A percentile compares a stretch with the other conserved stretches of the same genome.
Evolutionary conservation across 73 alveolate genomes (phyloP).

Genomic region (Paramecium sexaurelia): DNA sequence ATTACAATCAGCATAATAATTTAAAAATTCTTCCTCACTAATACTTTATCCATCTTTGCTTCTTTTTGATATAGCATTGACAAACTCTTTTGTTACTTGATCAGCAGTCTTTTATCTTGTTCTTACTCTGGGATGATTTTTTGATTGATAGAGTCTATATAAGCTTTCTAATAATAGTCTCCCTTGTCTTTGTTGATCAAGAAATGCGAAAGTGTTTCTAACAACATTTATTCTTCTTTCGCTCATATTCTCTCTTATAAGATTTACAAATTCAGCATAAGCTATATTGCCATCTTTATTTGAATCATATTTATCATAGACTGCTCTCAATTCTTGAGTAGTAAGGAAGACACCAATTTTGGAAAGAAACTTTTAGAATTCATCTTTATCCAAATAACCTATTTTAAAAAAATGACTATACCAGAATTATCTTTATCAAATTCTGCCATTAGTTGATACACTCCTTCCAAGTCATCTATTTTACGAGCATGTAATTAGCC

Average conservation of each 20-base stretch:
- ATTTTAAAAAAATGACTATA: not conserved
- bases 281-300: slow-evolving; percentile 81
- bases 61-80: slow-evolving; percentile 71
- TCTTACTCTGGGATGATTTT: slow-evolving; percentile 87
- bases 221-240: slow-evolving; percentile 80
- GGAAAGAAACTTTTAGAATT: slow-evolving; percentile 79
- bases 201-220: slow-evolving; percentile 75
- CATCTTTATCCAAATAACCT: slow-evolving; percentile 76
- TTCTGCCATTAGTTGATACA: slow-evolving; percentile 56
- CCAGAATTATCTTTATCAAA: slow-evolving; percentile 84
- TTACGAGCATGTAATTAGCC: slow-evolving; percentile 80
- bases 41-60: slow-evolving; percentile 71
- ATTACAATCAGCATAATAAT: slow-evolving; percentile 85
- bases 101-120: slow-evolving; percentile 86
- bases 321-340: slow-evolving; percentile 81
- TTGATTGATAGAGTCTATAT: slow-evolving; percentile 65
- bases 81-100: slow-evolving; percentile 74
- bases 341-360: slow-evolving; percentile 84
- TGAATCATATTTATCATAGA: slow-evolving; percentile 78
- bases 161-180: slow-evolving; percentile 61
- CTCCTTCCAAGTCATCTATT: slow-evolving; percentile 72
- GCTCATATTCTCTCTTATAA: slow-evolving; percentile 74
- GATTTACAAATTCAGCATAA: slow-evolving; percentile 77
- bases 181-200: slow-evolving; percentile 72
- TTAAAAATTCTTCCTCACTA: slow-evolving; percentile 74